A percentile compares a stretch with the other conserved stretches of the same genome.
phyloP scores from a whole-genome alignment of 2,329 filamentous ascomycete species.

The Curvularia verruculosa region DNA sequence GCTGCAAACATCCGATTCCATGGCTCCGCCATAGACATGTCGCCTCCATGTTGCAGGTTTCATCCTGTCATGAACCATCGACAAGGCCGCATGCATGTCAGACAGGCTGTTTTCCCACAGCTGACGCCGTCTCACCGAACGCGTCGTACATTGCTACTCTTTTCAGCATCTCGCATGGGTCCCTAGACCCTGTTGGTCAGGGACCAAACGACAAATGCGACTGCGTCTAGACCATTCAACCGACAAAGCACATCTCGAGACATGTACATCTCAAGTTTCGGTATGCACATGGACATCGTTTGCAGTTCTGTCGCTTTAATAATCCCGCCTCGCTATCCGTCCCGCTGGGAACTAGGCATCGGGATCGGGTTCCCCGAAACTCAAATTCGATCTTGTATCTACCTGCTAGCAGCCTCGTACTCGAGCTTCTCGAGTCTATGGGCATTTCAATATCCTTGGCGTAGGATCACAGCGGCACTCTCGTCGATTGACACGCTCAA shows the following conservation, averaged over 20 bases:
- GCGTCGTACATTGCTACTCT: slow-evolving; percentile 16
- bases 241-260: slow-evolving; percentile 12
- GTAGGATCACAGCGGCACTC: neutral
- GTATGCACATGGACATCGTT: slow-evolving; percentile 8
- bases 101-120: slow-evolving; percentile 4
- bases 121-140: slow-evolving; percentile 8
- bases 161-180: slow-evolving; percentile 28
- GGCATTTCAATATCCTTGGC: neutral
- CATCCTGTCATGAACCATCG: slow-evolving; percentile 28
- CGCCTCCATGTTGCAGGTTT: slow-evolving; percentile 17
- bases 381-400: slow-evolving; percentile 6
- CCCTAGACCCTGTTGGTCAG: slow-evolving; percentile 20
- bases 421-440: neutral
- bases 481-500: slow-evolving; percentile 18
- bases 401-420: slow-evolving; percentile 12
- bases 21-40: neutral
- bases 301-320: slow-evolving; percentile 13
- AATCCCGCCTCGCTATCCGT: slow-evolving; percentile 29
- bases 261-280: slow-evolving; percentile 11
- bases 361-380: slow-evolving; percentile 9
- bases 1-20: slow-evolving; percentile 21
- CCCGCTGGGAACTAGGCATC: slow-evolving; percentile 27
- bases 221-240: slow-evolving; percentile 15
- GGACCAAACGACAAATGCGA: slow-evolving; percentile 10
- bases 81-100: slow-evolving; percentile 10